These are phyloP conservation scores for Monosporascus sp. DNA, from an alignment of 2,329 filamentous ascomycete species.

Conservation along the genomic window DNA sequence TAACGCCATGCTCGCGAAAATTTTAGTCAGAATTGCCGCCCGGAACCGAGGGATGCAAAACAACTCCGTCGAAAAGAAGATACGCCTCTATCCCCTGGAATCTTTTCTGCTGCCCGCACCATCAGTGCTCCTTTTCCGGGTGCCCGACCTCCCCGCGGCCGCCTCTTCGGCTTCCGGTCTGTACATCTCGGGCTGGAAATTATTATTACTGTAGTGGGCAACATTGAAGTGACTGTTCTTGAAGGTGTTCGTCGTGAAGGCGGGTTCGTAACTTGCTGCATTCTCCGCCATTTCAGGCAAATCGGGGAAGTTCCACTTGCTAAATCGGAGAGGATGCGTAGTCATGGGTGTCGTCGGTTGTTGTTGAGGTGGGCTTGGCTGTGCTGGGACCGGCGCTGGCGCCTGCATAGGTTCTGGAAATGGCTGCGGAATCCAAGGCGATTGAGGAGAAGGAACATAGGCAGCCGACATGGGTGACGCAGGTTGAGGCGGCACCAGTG, in stretches of 20 bases:
- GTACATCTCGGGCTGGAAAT: slow-evolving; percentile 54
- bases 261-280: slow-evolving; percentile 36
- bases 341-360: slow-evolving; percentile 23
- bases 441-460: slow-evolving; percentile 31
- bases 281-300: slow-evolving; percentile 30
- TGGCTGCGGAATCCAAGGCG: slow-evolving; percentile 32
- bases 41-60: slow-evolving; percentile 16
- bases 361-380: slow-evolving; percentile 26
- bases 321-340: slow-evolving; percentile 45
- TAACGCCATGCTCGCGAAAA: slow-evolving; percentile 14
- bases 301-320: slow-evolving; percentile 45
- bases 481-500: slow-evolving; percentile 29
- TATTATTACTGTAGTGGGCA: slow-evolving; percentile 62
- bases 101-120: slow-evolving; percentile 26
- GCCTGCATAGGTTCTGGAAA: slow-evolving; percentile 26
- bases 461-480: slow-evolving; percentile 27
- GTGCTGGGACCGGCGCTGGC: slow-evolving; percentile 23
- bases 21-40: slow-evolving; percentile 7
- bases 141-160: slow-evolving; percentile 18
- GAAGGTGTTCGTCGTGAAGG: slow-evolving; percentile 53
- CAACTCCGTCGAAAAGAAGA: slow-evolving; percentile 12
- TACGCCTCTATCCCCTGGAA: slow-evolving; percentile 24
- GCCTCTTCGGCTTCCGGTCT: slow-evolving; percentile 35
- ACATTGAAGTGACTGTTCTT: slow-evolving; percentile 64
- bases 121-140: slow-evolving; percentile 27